Conservation (phyloP, 179 eudicot genomes). For the Gypsophila paniculata region DNA sequence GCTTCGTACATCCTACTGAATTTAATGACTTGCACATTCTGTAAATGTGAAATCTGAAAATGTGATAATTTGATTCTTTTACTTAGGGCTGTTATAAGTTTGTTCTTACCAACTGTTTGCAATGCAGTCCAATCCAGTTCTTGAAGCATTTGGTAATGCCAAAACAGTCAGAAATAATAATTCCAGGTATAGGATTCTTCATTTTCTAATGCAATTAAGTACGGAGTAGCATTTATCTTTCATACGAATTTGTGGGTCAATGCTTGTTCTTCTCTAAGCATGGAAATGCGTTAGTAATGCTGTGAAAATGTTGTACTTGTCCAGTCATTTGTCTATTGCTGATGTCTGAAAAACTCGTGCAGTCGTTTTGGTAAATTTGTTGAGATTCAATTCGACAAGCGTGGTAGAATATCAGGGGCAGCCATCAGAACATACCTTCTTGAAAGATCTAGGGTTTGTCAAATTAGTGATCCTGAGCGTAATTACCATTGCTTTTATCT, state of each 20-base stretch:
- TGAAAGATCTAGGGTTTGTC: conserved; percentile 97
- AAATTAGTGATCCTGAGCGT: conserved; percentile 86
- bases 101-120: conserved; percentile 13
- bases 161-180: conserved; percentile 92
- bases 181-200: conserved; percentile 59
- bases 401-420: conserved; percentile 98
- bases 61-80: not conserved
- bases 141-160: conserved; percentile 96
- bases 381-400: conserved; percentile 96
- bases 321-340: conserved; percentile 4
- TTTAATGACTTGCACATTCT: not conserved
- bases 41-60: not conserved
- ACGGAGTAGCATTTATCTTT: not conserved
- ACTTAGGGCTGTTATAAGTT: not conserved
- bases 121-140: conserved; percentile 94
- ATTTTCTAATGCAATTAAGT: conserved; percentile 17
- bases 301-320: not conserved
- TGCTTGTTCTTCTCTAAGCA: conserved; percentile 12
- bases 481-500: conserved; percentile 98
- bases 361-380: conserved; percentile 99
- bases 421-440: conserved; percentile 95
- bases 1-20: not conserved
- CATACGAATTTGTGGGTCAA: conserved; percentile 2
- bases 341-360: conserved; percentile 31
- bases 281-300: not conserved